A percentile compares a stretch with the other conserved stretches of the same genome.
These are phyloP conservation scores for Rhizopogon vesiculosus DNA, from an alignment of 768 basidiomycete species.

Conservation along the genomic window DNA sequence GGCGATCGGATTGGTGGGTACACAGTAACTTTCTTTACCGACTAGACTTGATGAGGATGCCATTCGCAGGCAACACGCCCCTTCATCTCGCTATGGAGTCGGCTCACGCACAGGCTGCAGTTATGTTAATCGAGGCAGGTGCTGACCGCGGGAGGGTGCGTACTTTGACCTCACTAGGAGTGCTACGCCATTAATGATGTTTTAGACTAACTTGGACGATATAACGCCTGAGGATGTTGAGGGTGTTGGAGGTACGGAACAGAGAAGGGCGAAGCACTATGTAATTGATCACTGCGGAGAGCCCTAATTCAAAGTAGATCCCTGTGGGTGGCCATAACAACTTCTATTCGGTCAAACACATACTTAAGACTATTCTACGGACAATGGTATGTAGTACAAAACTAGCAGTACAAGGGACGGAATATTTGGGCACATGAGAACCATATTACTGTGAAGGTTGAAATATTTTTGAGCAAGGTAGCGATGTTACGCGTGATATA, in stretches of 20 bases:
- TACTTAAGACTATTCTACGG: neutral
- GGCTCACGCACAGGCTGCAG: slow-evolving; percentile 88
- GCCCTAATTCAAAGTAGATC: slow-evolving; percentile 30
- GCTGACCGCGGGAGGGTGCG: slow-evolving; percentile 87
- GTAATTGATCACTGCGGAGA: slow-evolving; percentile 69
- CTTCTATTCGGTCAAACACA: neutral
- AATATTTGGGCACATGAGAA: too few species aligned
- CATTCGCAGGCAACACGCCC: slow-evolving; percentile 79
- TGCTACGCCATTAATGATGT: neutral
- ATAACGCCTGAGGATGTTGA: slow-evolving; percentile 84
- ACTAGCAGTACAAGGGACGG: neutral
- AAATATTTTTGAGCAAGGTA: too few species aligned
- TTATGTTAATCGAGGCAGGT: slow-evolving; percentile 89
- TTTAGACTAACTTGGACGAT: slow-evolving; percentile 76
- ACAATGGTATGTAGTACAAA: neutral
- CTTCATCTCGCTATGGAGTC: slow-evolving; percentile 97
- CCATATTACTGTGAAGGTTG: too few species aligned
- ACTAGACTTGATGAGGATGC: neutral
- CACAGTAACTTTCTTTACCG: neutral
- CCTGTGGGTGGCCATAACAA: neutral
- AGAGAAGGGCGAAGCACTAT: slow-evolving; percentile 73
- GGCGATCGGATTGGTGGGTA: slow-evolving; percentile 69
- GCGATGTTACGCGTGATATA: too few species aligned
- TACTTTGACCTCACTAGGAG: slow-evolving; percentile 5
- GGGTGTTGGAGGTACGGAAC: slow-evolving; percentile 89